Base-by-base conservation (phyloP, 129 eudicot species). In the Tagetes erecta region DNA sequence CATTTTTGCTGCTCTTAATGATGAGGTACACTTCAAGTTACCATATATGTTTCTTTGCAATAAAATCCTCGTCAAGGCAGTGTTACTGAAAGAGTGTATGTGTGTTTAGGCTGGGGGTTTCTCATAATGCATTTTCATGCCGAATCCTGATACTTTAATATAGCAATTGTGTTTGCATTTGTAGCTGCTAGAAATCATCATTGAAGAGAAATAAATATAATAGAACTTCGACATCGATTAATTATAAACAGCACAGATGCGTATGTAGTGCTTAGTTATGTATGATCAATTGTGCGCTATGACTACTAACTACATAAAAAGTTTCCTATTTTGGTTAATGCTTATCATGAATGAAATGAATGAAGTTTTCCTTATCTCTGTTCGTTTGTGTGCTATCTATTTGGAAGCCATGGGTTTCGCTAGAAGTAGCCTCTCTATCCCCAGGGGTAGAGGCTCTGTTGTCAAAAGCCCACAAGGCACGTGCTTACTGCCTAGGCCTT, bases 1-100 rank as follows among this genome's bases (percentile, higher is more conserved):
- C 39, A 84, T 94, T 60, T 94, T 94, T 85, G 93, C 97, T 71
- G 96, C 99, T 74, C 67, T 94, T 36, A 94, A 94, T 77, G 99
- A 94, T 41, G 99, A 90, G 96, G 99, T 94, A 91, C 56, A 20
- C n/a, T 42, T 45, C 64, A 69, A 58, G 4, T 37, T 49, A 62
- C 38, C 20, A 40, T 37, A 45, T 63, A 14, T 62, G 46, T 62
- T 58, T 63, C 10, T 62, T 74, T 37, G 39, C 8, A 34, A 12
- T 75, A 36, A 36, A 49, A n/a, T 11, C 60, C 10, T 6, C 9
- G 36, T 36, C n/a, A 70, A 47, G 59, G 37, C 33, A 47, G 34
- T 30, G 72, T 33, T 46, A 44, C 3, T 3, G 40, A 49, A 45
- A 46, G 3, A 30, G 57, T 31, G 40, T 8, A 3, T 44, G 55